Percentiles rank a stretch among this genome's conserved stretches.
These are phyloP conservation scores for Phlebopus sp. DNA, from an alignment of 1,284 basidiomycete species.

Conservation along the genomic window DNA sequence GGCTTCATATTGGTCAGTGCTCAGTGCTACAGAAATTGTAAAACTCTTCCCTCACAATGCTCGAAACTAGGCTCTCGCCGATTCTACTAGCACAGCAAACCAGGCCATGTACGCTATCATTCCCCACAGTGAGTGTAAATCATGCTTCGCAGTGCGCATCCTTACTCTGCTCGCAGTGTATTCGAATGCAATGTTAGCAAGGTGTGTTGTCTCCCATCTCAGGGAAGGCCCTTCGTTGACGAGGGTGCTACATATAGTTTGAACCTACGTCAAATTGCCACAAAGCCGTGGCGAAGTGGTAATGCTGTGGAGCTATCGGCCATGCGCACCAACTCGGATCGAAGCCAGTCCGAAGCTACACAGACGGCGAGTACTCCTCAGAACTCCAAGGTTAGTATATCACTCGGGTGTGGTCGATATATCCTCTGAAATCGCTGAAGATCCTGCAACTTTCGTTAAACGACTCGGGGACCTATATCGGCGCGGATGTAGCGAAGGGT, in stretches of 20 bases:
- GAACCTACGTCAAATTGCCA: slow-evolving; percentile 1
- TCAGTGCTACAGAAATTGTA: neutral
- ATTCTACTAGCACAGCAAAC: neutral
- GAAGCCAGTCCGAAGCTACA: neutral
- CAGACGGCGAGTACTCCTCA: neutral
- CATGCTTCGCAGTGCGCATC: neutral
- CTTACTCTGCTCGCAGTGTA: neutral
- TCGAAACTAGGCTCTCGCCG: neutral
- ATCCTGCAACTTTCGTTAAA: neutral
- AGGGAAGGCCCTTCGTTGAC: too few relatives aligned
- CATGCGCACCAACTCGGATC: neutral
- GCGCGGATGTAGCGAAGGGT: too few relatives aligned
- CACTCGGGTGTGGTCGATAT: too few relatives aligned
- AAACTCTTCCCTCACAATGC: neutral
- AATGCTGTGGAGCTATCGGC: neutral
- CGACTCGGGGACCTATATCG: neutral
- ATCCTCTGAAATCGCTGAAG: neutral
- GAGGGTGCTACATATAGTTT: neutral
- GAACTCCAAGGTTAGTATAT: neutral
- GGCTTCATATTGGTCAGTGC: neutral
- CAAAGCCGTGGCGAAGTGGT: neutral
- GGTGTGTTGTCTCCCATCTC: neutral
- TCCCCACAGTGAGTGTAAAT: neutral
- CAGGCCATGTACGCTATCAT: neutral
- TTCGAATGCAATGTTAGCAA: slow-evolving; percentile 1